phyloP scores from a whole-genome alignment of 2,329 filamentous ascomycete species.

The Sarocladium brachiariae region DNA sequence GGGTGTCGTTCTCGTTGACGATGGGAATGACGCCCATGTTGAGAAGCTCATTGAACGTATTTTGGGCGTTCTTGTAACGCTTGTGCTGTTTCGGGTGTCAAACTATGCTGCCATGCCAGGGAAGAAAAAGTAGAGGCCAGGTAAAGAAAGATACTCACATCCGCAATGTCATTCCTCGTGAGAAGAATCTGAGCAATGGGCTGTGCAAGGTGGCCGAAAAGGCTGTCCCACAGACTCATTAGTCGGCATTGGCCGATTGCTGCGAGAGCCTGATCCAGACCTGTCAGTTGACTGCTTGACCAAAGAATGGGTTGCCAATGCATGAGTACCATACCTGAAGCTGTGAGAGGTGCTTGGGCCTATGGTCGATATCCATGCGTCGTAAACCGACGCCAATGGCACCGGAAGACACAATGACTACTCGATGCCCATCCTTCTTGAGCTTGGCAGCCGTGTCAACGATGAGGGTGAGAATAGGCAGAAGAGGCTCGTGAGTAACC shows the following conservation, averaged over 20 bases:
- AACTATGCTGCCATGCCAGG: neutral
- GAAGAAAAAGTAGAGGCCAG: constrained; percentile 13
- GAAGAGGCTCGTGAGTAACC: constrained; percentile 83
- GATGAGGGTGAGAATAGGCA: constrained; percentile 85
- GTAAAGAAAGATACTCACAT: constrained; percentile 51
- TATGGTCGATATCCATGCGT: constrained; percentile 79
- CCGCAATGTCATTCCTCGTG: constrained; percentile 92
- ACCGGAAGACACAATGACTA: constrained; percentile 94
- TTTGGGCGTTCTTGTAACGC: constrained; percentile 94
- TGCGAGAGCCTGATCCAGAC: constrained; percentile 60
- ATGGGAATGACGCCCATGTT: constrained; percentile 97
- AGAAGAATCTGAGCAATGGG: constrained; percentile 92
- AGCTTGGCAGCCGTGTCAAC: constrained; percentile 89
- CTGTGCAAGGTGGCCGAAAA: constrained; percentile 82
- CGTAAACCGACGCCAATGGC: constrained; percentile 91
- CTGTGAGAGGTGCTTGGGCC: constrained; percentile 84
- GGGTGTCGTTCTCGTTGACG: constrained; percentile 97
- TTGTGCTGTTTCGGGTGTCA: constrained; percentile 51
- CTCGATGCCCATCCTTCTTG: constrained; percentile 83
- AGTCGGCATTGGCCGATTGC: constrained; percentile 94
- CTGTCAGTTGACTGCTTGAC: constrained; percentile 1
- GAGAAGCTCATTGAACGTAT: constrained; percentile 83
- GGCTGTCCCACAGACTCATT: constrained; percentile 90
- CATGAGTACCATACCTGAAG: constrained; percentile 54
- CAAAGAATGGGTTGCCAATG: neutral